These are phyloP conservation scores for Penicillium egyptiacum DNA, from an alignment of 495 filamentous ascomycete species.

Conservation along the genomic window DNA sequence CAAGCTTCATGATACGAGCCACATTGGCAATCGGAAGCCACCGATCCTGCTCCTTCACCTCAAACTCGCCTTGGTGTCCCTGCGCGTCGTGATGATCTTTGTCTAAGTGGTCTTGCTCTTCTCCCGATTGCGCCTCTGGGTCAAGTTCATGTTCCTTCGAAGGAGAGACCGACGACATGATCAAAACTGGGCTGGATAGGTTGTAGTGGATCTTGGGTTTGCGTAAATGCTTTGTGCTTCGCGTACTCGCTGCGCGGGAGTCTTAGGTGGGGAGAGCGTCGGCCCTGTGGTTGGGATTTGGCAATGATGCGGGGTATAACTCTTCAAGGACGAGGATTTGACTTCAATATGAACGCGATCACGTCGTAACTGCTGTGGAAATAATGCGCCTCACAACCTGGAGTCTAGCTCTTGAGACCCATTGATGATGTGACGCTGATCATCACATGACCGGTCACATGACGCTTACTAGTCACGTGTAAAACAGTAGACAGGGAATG, in stretches of 20 bases:
- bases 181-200: slow-evolving; percentile 51
- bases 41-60: slow-evolving; percentile 99
- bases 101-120: slow-evolving; percentile 76
- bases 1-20: slow-evolving; percentile 97
- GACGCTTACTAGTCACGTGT: background rate
- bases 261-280: background rate
- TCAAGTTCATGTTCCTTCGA: slow-evolving; percentile 83
- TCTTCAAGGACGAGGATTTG: background rate
- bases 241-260: slow-evolving; percentile 18
- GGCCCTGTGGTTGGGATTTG: background rate
- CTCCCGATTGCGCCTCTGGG: slow-evolving; percentile 88
- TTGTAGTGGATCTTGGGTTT: slow-evolving; percentile 29
- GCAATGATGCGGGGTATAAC: background rate
- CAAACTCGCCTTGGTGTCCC: slow-evolving; percentile 74
- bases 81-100: slow-evolving; percentile 66
- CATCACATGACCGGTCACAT: background rate
- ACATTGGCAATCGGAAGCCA: slow-evolving; percentile 98
- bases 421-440: background rate
- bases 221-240: slow-evolving; percentile 31
- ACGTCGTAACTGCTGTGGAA: background rate
- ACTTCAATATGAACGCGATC: background rate
- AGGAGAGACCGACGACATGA: slow-evolving; percentile 94
- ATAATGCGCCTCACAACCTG: background rate
- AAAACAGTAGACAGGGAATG: background rate
- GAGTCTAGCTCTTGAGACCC: slow-evolving; percentile 2